Conservation (phyloP, 225 moss, liverwort and hornwort species). For the Marchantia paleacea region DNA sequence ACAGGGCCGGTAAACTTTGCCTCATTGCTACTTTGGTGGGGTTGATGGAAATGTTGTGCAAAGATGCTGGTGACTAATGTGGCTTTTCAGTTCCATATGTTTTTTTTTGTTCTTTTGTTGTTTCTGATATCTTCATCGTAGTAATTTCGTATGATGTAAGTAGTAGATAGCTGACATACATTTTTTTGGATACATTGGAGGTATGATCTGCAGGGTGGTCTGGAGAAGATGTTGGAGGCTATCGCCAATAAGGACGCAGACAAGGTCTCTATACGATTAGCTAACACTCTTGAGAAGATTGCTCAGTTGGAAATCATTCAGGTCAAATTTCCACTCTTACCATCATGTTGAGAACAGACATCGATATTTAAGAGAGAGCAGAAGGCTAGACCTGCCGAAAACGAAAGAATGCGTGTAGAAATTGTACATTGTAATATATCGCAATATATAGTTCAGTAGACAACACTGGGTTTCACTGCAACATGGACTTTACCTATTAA, state of each 20-base stretch:
- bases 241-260: conserved; percentile 85
- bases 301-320: conserved; percentile 65
- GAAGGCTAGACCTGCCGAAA: no score
- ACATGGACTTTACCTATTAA: no score
- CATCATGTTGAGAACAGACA: no score
- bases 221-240: conserved; percentile 67
- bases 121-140: background rate
- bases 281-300: conserved; percentile 64
- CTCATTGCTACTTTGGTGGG: background rate
- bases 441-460: no score
- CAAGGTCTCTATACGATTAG: conserved; percentile 81
- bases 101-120: background rate
- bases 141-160: background rate
- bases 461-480: no score
- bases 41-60: no score
- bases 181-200: background rate
- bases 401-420: no score
- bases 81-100: background rate
- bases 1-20: conserved; percentile 37
- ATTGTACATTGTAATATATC: no score
- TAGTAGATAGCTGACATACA: background rate
- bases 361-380: no score
- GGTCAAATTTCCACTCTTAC: conserved; percentile 22
- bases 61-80: background rate
- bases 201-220: conserved; percentile 42